Evolutionary conservation across 192 early-diverging fungal species (phyloP).

Genomic region (Gryganskiella cystojenkinii): DNA sequence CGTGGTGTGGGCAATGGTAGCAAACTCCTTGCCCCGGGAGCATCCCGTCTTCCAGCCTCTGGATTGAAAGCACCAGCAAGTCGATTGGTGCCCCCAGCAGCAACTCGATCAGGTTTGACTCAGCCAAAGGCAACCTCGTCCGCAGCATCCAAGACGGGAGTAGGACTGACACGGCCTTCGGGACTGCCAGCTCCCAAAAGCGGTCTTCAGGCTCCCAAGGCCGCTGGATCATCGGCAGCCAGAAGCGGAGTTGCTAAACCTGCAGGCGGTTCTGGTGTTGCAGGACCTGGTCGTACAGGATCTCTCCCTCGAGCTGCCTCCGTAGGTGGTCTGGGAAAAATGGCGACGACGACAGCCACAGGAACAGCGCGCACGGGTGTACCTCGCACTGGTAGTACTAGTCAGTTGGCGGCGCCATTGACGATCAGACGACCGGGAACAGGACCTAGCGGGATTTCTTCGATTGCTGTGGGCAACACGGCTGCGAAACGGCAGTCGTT

Average conservation of each 20-base stretch:
- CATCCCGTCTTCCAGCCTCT: slow-evolving; percentile 27
- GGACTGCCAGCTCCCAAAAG: slow-evolving; percentile 21
- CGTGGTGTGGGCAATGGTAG: slow-evolving; percentile 17
- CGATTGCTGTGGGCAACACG: too few relatives aligned
- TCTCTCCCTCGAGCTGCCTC: too few relatives aligned
- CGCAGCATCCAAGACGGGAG: slow-evolving; percentile 18
- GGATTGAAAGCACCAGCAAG: slow-evolving; percentile 25
- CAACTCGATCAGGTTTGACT: slow-evolving; percentile 15
- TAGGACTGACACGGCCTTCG: slow-evolving; percentile 16
- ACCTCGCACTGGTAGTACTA: too few relatives aligned
- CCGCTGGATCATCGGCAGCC: slow-evolving; percentile 7
- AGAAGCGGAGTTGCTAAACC: too few relatives aligned
- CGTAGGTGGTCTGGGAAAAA: too few relatives aligned
- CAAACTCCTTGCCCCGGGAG: slow-evolving; percentile 9
- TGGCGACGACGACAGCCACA: too few relatives aligned
- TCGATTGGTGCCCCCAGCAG: slow-evolving; percentile 20
- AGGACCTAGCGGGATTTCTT: too few relatives aligned
- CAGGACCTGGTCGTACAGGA: neutral
- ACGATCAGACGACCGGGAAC: too few relatives aligned
- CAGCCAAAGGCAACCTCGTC: slow-evolving; percentile 19
- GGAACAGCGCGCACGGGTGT: neutral
- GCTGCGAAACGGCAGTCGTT: too few relatives aligned
- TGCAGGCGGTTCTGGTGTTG: neutral
- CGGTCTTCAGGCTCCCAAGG: slow-evolving; percentile 21
- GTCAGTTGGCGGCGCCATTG: too few relatives aligned